Percentiles rank a stretch among this genome's conserved stretches.
Evolutionary conservation across 768 basidiomycete genomes (phyloP).

Genomic region (Macrolepiota albuminosa): DNA sequence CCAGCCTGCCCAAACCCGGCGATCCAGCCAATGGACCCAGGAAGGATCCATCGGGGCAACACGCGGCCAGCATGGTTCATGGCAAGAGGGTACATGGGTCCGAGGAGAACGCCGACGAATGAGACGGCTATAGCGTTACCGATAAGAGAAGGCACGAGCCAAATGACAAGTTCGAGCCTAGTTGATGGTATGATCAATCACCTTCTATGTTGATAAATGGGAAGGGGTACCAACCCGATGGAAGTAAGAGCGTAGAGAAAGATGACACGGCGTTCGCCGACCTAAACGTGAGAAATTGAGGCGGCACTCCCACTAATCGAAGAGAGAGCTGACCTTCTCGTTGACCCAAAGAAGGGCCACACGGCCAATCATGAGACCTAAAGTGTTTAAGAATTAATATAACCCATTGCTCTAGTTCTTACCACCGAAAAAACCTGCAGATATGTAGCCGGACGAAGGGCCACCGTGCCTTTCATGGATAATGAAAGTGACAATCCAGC

Average conservation of each 20-base stretch:
- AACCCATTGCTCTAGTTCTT: neutral
- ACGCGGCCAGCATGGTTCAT: constrained; percentile 69
- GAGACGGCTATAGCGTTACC: constrained; percentile 60
- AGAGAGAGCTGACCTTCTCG: neutral
- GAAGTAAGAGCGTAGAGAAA: constrained; percentile 48
- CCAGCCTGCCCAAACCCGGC: constrained; percentile 68
- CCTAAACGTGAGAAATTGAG: constrained; percentile 19
- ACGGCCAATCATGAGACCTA: neutral
- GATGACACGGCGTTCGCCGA: constrained; percentile 52
- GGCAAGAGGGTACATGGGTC: constrained; percentile 69
- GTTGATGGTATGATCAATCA: neutral
- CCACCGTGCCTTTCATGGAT: constrained; percentile 32
- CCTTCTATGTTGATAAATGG: neutral
- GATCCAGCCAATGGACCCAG: constrained; percentile 63
- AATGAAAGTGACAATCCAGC: constrained; percentile 69
- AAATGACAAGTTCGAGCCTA: constrained; percentile 51
- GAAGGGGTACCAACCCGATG: constrained; percentile 33
- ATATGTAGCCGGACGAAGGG: constrained; percentile 25
- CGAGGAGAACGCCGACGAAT: constrained; percentile 63
- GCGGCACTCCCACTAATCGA: neutral
- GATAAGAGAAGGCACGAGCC: constrained; percentile 62
- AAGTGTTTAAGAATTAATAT: constrained; percentile 37
- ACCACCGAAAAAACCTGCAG: constrained; percentile 23
- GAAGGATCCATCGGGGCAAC: constrained; percentile 66
- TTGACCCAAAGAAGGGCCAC: neutral